Evolutionary conservation across 306 rosid species (phyloP), one percentile per base, ranked within the genome.

Genomic region (Vigna trinervia): DNA sequence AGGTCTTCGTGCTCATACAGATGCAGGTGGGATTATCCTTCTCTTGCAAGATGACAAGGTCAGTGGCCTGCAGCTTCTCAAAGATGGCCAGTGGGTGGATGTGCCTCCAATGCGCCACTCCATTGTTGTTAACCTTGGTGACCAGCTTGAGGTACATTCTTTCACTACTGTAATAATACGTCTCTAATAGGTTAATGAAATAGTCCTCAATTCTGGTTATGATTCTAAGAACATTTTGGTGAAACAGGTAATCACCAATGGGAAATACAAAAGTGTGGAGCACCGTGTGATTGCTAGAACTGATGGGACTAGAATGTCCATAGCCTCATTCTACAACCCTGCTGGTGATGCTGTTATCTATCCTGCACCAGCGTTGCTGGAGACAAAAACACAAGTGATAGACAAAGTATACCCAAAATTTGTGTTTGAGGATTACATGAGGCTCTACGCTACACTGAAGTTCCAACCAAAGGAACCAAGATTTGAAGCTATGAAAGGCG

Each of bases 291-390:
- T 60, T 60, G 10, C 41, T 61, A 43, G 3, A 61, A 61, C 45
- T 15, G 45, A 61, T 61, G 67, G 67, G 23, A 61, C 67, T 11
- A 61, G 45, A 61, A 61, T 61, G 67, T 32, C 67, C 22, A 32
- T 61, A 61, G 67, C 67, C 45, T 61, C 67, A 30, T 61, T 61
- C 67, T 61, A 61, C 67, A 61, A 32, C 66, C 66, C 66, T 60
- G 66, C 66, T 1, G 32, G 66, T 60, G 66, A 60, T 60, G 66
- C 66, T 60, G 43, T 60, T 30, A 60, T 60, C 66, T 60, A 12
- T 38, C 66, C 66, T 6, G 66, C 66, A 60, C 66, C 66, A 30
- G 43, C 67, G 15, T 61, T 61, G 64, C 12, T 58, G 64, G 64
- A 58, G 36, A 58, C 1, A 26, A 12, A 58, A 23, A 15, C 38